Evolutionary conservation across 2,329 filamentous ascomycete species (phyloP).

Genomic region (Claviceps spartinae): DNA sequence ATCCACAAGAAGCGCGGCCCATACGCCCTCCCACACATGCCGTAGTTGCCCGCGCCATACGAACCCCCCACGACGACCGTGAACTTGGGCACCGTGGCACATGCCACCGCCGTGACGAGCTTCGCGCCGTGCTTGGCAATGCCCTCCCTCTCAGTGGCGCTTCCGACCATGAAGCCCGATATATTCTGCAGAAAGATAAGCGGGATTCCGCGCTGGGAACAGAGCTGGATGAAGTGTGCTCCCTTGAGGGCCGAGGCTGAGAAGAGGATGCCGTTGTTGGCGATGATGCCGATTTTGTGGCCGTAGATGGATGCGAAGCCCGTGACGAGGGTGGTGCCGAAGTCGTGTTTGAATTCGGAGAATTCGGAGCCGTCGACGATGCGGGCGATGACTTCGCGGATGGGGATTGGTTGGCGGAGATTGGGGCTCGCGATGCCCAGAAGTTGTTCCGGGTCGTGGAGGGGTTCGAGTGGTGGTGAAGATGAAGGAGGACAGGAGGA

Average conservation of each 20-base stretch:
- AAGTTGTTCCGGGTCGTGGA: slow-evolving; percentile 69
- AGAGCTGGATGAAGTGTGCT: slow-evolving; percentile 93
- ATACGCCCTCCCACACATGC: slow-evolving; percentile 94
- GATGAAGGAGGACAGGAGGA: slow-evolving; percentile 24
- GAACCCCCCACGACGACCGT: slow-evolving; percentile 91
- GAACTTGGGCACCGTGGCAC: slow-evolving; percentile 89
- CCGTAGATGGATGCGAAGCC: slow-evolving; percentile 86
- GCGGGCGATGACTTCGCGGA: slow-evolving; percentile 81
- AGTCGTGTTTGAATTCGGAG: slow-evolving; percentile 86
- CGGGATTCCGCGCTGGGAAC: slow-evolving; percentile 77
- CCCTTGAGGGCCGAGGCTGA: slow-evolving; percentile 82
- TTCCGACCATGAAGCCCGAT: slow-evolving; percentile 94
- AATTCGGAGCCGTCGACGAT: slow-evolving; percentile 87
- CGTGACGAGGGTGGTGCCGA: slow-evolving; percentile 79
- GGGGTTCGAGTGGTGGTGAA: slow-evolving; percentile 52
- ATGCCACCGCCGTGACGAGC: slow-evolving; percentile 87
- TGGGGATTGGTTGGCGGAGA: slow-evolving; percentile 70
- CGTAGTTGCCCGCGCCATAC: slow-evolving; percentile 93
- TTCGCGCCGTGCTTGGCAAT: slow-evolving; percentile 98
- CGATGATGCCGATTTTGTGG: slow-evolving; percentile 80
- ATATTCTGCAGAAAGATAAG: slow-evolving; percentile 95
- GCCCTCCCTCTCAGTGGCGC: slow-evolving; percentile 80
- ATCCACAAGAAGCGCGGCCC: slow-evolving; percentile 85
- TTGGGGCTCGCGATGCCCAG: slow-evolving; percentile 84
- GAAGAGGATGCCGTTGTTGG: slow-evolving; percentile 93